These are phyloP conservation scores for Termitomyces sp. DNA, from an alignment of 1,284 basidiomycete species.

Conservation along the genomic window DNA sequence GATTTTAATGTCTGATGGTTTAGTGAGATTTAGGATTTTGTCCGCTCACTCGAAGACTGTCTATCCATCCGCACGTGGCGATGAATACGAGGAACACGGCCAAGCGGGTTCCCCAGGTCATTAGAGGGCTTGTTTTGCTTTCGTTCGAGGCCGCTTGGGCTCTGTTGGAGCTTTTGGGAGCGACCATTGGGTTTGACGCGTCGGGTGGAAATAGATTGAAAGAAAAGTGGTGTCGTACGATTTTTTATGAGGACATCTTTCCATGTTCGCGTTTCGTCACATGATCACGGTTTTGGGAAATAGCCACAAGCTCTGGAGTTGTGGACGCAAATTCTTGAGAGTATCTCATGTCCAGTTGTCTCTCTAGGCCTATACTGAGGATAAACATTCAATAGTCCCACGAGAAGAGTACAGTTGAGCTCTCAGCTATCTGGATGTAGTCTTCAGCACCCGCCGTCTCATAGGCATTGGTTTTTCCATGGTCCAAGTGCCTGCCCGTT, in stretches of 20 bases:
- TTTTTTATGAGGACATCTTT: slow-evolving; percentile 3
- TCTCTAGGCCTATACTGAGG: too few species aligned
- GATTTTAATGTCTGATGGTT: neutral
- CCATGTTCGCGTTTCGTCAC: slow-evolving; percentile 8
- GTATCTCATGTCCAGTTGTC: too few species aligned
- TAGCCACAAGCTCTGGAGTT: neutral
- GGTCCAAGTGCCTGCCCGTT: too few species aligned
- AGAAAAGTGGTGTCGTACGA: slow-evolving; percentile 12
- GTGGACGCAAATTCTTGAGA: too few species aligned
- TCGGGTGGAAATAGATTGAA: neutral
- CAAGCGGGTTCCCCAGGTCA: slow-evolving; percentile 45
- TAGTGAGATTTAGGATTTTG: neutral
- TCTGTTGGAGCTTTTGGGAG: slow-evolving; percentile 4
- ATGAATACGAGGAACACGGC: slow-evolving; percentile 35
- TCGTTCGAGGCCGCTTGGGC: neutral
- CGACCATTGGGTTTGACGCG: slow-evolving; percentile 8
- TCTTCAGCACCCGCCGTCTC: too few species aligned
- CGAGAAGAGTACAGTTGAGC: too few species aligned
- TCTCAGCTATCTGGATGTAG: too few species aligned
- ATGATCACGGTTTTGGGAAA: neutral
- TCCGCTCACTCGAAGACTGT: slow-evolving; percentile 49
- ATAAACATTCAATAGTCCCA: too few species aligned
- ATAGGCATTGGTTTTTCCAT: too few species aligned
- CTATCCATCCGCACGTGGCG: slow-evolving; percentile 43
- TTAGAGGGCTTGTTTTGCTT: slow-evolving; percentile 7